Base-by-base conservation (phyloP, 2,329 filamentous ascomycete species). In the Neonectria coccinea region DNA sequence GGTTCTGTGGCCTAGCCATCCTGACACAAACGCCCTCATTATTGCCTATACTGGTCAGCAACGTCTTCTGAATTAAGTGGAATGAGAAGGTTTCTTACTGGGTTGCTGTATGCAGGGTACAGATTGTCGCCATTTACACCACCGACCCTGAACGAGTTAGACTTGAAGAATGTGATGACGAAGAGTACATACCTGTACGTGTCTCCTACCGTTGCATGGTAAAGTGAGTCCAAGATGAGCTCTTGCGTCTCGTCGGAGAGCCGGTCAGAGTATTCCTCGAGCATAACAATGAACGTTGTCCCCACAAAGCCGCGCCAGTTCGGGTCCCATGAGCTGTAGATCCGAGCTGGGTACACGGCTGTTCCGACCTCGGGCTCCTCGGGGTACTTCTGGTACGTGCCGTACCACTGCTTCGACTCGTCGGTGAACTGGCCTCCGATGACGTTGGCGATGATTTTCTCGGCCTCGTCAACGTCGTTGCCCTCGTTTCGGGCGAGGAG, bases 261-360 rank as follows among this genome's bases (percentile, higher is more conserved):
- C 1, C 89, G 78, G 62, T 84, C 73, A 0, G 80, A 74, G 58
- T 86, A 90, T 66, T 90, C 87, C 71, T 90, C 88, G 18, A 88
- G 78, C 29, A 84, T 84, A 42, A 89, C 77, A 25, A 90, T 83
- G 16, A 90, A 81, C 0, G 86, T 83, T 0, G 86, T 88, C 11
- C 86, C 86, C 36, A 90, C 81, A 61, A 90, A 90, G 1, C 87
- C 87, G 54, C 88, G 80, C 88, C 88, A 90, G 66, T 90, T 90
- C 1, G 87, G 87, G 68, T 90, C 88, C 85, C 86, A 90, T 0
- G 83, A 82, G 60, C 83, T 81, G 70, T 89, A 88, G 33, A 86
- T 86, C 6, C 75, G 71, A 16, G 81, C 74, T 1, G 81, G 80
- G 66, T 90, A 90, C 14, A 78, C 75, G 2, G 76, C 56, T 3